Evolutionary conservation across 352 stramenopile genomes (phyloP), one percentile per base, ranked within the genome.

Genomic region (Aphanomyces cochlioides): DNA sequence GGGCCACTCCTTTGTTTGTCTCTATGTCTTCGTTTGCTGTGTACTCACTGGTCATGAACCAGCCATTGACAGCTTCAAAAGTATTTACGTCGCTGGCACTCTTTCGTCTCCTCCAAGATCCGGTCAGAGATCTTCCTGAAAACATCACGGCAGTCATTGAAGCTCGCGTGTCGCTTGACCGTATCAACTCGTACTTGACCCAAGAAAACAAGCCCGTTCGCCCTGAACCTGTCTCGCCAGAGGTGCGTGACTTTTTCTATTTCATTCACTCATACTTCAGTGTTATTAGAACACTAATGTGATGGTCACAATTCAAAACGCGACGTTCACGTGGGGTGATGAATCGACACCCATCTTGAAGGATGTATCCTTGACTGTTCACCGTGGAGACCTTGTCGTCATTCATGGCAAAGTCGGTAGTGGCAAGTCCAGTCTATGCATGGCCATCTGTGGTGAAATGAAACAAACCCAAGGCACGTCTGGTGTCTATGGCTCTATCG

Each of bases 221-320:
- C 8, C 50, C 50, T 21, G 50, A 12, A 38, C 50, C 50, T 12
- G 50, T 34, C n/a, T 12, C n/a, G n/a, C n/a, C 50, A 10, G 8
- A n/a, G 45, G 45, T 53, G 1, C 45, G 13, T 53, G n/a, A 1
- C 45, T 15, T 19, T 19, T 53, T 19, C 13, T 53, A n/a, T 53
- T 53, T 2, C 45, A 21, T 15, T 53, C n/a, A 2, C n/a, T 53
- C 45, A n/a, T 2, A 1, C n/a, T 28, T 28, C 28, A 28, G 2
- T 28, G 28, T 28, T 28, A 28, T 28, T 28, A 28, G 28, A 28
- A 28, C 28, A 28, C 28, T 28, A 28, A 28, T 28, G 28, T 73
- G 1, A 3, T 36, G 7, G 47, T 93, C 3, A 77, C 79, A 7
- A 68, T 92, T 15, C 80, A 92, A 75, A 68, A 82, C 38, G 85